A percentile compares a stretch with the other conserved stretches of the same genome.
phyloP scores from a whole-genome alignment of 768 basidiomycete genomes.

The Amanita fuliginea region DNA sequence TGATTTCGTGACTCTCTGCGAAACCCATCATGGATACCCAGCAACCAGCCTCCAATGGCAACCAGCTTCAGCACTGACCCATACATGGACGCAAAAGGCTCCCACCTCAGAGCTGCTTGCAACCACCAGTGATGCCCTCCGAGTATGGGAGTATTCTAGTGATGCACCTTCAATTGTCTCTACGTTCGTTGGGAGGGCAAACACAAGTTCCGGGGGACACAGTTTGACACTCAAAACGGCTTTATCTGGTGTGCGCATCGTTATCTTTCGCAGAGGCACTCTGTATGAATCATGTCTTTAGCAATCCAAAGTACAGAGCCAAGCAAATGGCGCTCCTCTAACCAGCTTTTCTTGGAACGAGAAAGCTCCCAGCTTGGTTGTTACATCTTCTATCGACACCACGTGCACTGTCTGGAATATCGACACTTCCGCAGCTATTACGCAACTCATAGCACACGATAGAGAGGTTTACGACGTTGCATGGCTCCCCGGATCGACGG shows the following conservation, averaged over 20 bases:
- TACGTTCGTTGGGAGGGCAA: constrained; percentile 60
- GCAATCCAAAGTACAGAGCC: constrained; percentile 88
- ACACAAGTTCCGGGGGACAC: constrained; percentile 40
- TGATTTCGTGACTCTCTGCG: constrained; percentile 80
- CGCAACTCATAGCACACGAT: constrained; percentile 96
- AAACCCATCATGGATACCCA: constrained; percentile 83
- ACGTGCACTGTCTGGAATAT: constrained; percentile 99
- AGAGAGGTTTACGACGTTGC: constrained; percentile 95
- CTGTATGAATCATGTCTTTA: constrained; percentile 14
- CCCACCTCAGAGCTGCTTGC: constrained; percentile 73
- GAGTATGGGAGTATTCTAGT: constrained; percentile 82
- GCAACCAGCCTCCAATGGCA: constrained; percentile 93
- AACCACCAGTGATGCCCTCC: constrained; percentile 86
- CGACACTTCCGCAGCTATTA: constrained; percentile 85
- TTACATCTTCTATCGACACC: constrained; percentile 97
- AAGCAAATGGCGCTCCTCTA: constrained; percentile 77
- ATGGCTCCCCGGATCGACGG: constrained; percentile 94
- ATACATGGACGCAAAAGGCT: constrained; percentile 61
- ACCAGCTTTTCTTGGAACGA: constrained; percentile 99
- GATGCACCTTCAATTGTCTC: constrained; percentile 50
- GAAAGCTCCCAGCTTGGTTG: constrained; percentile 80
- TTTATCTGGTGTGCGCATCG: constrained; percentile 61
- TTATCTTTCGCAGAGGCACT: constrained; percentile 4
- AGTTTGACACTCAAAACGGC: constrained; percentile 65
- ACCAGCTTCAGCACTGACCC: constrained; percentile 54